Base-by-base conservation (phyloP, 1,284 basidiomycete species). In the Vanrija sp. region DNA sequence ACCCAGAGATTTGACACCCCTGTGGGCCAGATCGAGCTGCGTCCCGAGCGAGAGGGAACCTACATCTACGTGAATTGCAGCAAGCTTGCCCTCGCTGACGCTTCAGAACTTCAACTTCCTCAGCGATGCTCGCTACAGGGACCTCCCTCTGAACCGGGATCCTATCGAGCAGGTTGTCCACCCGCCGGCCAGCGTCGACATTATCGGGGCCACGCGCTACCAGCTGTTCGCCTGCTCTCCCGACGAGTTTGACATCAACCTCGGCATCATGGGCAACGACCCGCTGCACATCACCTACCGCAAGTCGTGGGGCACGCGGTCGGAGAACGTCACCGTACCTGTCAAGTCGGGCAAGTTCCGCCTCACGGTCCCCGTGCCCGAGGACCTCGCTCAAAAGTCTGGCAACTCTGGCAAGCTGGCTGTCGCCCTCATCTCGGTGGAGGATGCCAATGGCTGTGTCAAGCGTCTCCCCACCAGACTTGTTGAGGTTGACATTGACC, bases 401-500 rank as follows among this genome's bases (percentile, higher is more conserved):
- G 67, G 68, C 9, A 62, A 59, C 6, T 60, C 65, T 9, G 75
- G 75, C 18, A 64, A 57, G 37, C 56, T 75, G 12, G 51, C 59
- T 3, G 63, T 76, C 19, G 58, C 66, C 2, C 51, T 74, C 49
- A 62, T 89, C 53, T 89, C 84, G 62, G 84, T 97, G 38, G 88
- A 90, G 68, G 95, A 98, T 75, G 84, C 84, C 2, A 90, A 90
- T 65, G 87, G 88, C 19, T 98, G 95, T 75, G 87, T 87, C 66
- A 82, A 89, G 39, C 73, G 84, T 18, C 76, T 98, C 22, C 83
- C 84, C 19, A 84, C 86, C 0, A 85, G 87, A 18, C 88, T 89
- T 15, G 77, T 96, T 47, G 82, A 85, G n/a, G 87, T 96, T 49
- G 89, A 91, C 62, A 89, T 98, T n/a, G 84, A 88, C 63, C 80